Evolutionary conservation across 192 early-diverging fungal species (phyloP).

Genomic region (Physocladia obscura): DNA sequence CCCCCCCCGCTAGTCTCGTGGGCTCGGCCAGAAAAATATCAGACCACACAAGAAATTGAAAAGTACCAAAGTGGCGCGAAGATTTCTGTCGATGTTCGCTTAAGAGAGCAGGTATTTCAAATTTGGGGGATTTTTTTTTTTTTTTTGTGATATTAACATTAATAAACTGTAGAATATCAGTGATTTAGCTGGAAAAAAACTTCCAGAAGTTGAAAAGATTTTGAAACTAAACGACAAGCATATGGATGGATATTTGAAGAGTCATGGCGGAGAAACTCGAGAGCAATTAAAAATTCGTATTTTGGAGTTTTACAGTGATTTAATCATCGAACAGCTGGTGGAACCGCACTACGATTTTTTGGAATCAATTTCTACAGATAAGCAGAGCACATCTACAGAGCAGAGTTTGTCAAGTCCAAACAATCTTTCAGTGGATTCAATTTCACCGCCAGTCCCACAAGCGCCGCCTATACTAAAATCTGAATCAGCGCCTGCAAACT

Average conservation of each 20-base stretch:
- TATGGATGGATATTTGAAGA: constrained; percentile 43
- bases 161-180: constrained; percentile 32
- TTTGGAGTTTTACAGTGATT: constrained; percentile 44
- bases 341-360: constrained; percentile 41
- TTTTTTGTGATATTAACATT: neutral
- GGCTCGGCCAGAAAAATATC: neutral
- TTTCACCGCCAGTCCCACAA: neutral
- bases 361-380: neutral
- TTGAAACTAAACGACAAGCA: constrained; percentile 40
- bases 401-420: neutral
- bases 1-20: neutral
- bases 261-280: constrained; percentile 36
- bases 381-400: neutral
- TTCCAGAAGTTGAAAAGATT: constrained; percentile 42
- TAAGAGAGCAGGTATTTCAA: constrained; percentile 42
- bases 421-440: neutral
- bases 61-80: constrained; percentile 36
- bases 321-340: constrained; percentile 42
- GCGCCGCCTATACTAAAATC: too few relatives aligned
- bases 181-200: constrained; percentile 43
- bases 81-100: constrained; percentile 32
- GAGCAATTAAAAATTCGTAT: constrained; percentile 38
- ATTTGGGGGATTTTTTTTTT: neutral
- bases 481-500: too few relatives aligned
- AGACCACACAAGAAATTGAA: constrained; percentile 48